Evolutionary conservation across 345 rosid species (phyloP).

Genomic region (Microcos paniculata): DNA sequence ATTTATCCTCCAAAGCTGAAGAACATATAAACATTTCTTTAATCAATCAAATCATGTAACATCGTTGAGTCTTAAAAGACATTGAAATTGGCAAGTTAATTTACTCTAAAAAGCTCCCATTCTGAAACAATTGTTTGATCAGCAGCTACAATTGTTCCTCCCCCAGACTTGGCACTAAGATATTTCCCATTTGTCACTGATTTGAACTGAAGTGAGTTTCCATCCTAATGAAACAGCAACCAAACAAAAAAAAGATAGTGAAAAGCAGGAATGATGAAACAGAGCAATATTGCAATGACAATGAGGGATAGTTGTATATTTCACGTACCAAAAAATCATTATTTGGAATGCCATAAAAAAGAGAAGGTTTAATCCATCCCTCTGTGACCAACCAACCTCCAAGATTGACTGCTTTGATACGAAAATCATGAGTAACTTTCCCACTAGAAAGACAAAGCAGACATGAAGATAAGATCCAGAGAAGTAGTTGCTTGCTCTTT

Average conservation of each 20-base stretch:
- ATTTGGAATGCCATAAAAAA: conserved; percentile 60
- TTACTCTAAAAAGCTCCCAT: conserved; percentile 57
- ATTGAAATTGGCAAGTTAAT: not conserved
- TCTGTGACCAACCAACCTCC: conserved; percentile 73
- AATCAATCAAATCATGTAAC: not conserved
- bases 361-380: conserved; percentile 70
- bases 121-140: conserved; percentile 40
- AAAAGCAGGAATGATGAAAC: not conserved
- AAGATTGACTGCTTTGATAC: conserved; percentile 50
- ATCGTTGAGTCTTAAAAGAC: not conserved
- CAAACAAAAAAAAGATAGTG: not conserved
- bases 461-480: not conserved
- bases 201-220: conserved; percentile 49
- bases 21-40: not conserved
- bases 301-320: not conserved
- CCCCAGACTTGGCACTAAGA: conserved; percentile 51
- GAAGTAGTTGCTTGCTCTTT: not conserved
- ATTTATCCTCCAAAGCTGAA: conserved; percentile 55
- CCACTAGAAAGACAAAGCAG: conserved; percentile 17
- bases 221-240: conserved; percentile 34
- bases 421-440: conserved; percentile 7
- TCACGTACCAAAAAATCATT: conserved; percentile 53
- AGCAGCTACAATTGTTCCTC: conserved; percentile 47
- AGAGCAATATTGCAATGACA: not conserved
- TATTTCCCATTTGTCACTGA: conserved; percentile 51